Evolutionary conservation across 2,329 filamentous ascomycete species (phyloP), one percentile per base, ranked within the genome.

Genomic region (Trichoderma cornu-damae): DNA sequence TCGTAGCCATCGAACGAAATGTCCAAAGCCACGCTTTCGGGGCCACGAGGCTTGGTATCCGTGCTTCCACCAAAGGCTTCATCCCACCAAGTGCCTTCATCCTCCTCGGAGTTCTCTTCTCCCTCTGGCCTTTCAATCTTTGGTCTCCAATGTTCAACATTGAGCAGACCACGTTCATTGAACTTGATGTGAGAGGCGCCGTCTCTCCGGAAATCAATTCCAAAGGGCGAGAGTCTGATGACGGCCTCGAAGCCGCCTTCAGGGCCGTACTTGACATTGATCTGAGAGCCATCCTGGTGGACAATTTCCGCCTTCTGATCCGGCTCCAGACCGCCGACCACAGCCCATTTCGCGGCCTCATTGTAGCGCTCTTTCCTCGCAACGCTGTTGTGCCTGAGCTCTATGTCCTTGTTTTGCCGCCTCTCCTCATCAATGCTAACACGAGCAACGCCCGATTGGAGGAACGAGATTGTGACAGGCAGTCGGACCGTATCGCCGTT

Each of bases 61-160:
- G 92, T 97, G 70, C 94, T 96, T 60, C 93, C 92, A 62, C 93
- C 93, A 71, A 99, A 99, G 0, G 82, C 84, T 76, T 99, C 94
- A 6, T 99, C 94, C 94, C 94, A 99, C 90, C 91, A 96, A 3
- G 92, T 96, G 73, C 86, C 88, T 69, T 96, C 89, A 63, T 94
- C 89, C 8, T 74, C 70, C 4, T 69, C 72, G 47, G 74, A 71
- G 57, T 77, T 79, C 57, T 85, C 83, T 60, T 79, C 77, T 62
- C 82, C 83, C 62, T 79, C 76, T 7, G 73, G 69, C 64, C 79
- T 76, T 40, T 96, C 92, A 14, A 90, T 74, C 80, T 96, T 96
- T 42, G 87, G 81, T 60, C 94, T 81, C 94, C 94, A 99, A 70
- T 99, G 94, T 72, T 99, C 94, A 70, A 97, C 74, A 67, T 97